Conservation (phyloP, 2,329 filamentous ascomycete species). For the Xylaria sp. region DNA sequence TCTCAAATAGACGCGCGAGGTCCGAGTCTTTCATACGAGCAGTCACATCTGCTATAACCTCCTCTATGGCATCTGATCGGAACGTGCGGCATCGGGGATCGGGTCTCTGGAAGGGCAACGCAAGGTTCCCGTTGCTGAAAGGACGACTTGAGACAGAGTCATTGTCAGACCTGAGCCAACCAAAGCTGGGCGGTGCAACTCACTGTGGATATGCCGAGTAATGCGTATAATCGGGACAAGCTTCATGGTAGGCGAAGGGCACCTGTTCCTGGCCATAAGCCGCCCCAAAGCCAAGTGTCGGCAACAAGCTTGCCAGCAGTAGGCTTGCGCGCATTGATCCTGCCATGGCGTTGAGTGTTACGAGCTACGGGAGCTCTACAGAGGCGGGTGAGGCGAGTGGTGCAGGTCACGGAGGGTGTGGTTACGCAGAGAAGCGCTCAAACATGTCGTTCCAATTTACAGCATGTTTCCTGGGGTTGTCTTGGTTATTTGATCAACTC, state of each 20-base stretch:
- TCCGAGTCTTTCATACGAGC: constrained; percentile 81
- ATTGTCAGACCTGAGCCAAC: constrained; percentile 8
- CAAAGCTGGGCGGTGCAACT: constrained; percentile 30
- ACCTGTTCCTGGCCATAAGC: constrained; percentile 38
- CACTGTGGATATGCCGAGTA: constrained; percentile 64
- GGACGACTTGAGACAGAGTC: constrained; percentile 61
- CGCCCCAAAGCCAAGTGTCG: constrained; percentile 11
- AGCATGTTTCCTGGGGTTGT: neutral
- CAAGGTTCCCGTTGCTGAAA: constrained; percentile 75
- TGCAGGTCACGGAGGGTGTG: constrained; percentile 11
- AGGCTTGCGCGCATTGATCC: constrained; percentile 16
- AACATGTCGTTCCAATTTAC: neutral
- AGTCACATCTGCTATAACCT: constrained; percentile 82
- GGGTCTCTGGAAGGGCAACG: constrained; percentile 85
- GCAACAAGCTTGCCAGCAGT: constrained; percentile 23
- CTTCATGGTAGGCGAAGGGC: constrained; percentile 42
- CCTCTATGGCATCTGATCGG: constrained; percentile 81
- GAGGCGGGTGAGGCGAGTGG: too few relatives aligned
- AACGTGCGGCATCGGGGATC: constrained; percentile 84
- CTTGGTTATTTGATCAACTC: too few relatives aligned
- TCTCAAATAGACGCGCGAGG: constrained; percentile 89
- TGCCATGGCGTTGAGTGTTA: constrained; percentile 9
- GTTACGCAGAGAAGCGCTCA: constrained; percentile 11
- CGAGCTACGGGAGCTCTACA: constrained; percentile 18
- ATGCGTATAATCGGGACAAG: constrained; percentile 66